phyloP scores from a whole-genome alignment of 768 basidiomycete species.

The Pulveroboletus sp. region DNA sequence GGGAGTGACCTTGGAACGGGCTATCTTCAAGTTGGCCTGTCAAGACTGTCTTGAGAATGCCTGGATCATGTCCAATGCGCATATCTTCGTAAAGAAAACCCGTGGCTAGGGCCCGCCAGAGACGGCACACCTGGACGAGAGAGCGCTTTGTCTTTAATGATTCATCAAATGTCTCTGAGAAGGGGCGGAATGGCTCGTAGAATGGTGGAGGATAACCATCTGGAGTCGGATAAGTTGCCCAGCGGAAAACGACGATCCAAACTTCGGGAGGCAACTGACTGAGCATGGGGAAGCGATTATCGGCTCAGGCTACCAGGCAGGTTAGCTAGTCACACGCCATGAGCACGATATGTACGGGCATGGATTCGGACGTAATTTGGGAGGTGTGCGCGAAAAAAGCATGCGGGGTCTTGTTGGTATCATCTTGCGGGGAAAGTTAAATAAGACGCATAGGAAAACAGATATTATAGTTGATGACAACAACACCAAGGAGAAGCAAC shows the following conservation, averaged over 20 bases:
- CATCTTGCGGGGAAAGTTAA: conserved; percentile 29
- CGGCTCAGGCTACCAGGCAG: too few species aligned
- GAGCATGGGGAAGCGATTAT: neutral
- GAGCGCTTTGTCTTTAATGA: conserved; percentile 35
- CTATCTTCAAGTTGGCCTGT: conserved; percentile 12
- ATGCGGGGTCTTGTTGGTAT: conserved; percentile 31
- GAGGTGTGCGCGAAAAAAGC: conserved; percentile 8
- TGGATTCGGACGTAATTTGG: conserved; percentile 4
- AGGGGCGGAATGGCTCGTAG: conserved; percentile 49
- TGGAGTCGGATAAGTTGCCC: conserved; percentile 36
- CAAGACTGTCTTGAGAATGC: conserved; percentile 34
- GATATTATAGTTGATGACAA: conserved; percentile 32
- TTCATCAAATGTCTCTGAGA: conserved; percentile 29
- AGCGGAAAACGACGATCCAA: conserved; percentile 51
- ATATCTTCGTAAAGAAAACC: conserved; percentile 55
- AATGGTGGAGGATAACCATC: conserved; percentile 26
- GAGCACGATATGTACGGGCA: neutral
- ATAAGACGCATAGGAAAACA: conserved; percentile 18
- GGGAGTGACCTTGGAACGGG: conserved; percentile 16
- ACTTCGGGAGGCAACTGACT: conserved; percentile 47
- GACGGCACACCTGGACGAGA: conserved; percentile 54
- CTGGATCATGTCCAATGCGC: conserved; percentile 34
- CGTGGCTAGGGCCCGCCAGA: conserved; percentile 50
- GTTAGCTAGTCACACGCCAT: conserved; percentile 6
- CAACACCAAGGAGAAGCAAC: conserved; percentile 20